Evolutionary conservation across 805 yeast species (phyloP), one percentile per base, ranked within the genome.

Genomic region (Priceomyces castillae): DNA sequence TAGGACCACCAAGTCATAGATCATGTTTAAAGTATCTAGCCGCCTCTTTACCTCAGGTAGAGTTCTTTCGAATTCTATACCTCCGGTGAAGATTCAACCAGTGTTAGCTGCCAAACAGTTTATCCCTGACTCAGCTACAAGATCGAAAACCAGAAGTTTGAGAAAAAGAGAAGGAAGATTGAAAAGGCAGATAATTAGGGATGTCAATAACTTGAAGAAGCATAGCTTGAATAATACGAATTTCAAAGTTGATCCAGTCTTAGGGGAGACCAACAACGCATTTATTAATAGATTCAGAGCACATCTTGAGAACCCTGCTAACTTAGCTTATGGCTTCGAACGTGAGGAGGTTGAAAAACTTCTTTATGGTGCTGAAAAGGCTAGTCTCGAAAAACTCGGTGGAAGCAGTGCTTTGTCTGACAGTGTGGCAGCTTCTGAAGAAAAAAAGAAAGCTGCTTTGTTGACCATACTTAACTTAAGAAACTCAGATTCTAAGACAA

Each of bases 321-420:
- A 79, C 40, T 71, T 86, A 58, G 74, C 85, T 12, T 73, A 74
- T 51, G 82, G 85, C 0, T 81, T 78, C 51, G 71, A 76, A 30
- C 62, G 77, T 39, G 69, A 66, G 26, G 90, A 88, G 56, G 83
- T 88, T 38, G 94, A 89, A 48, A 85, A 80, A 58, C 70, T 90
- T 42, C 56, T 89, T 39, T 83, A 76, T 51, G 94, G 96, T 31
- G 94, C 90, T 9, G 86, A 84, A 58, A 78, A 80, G 52, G 79
- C 86, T 6, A 69, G 73, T 3, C 56, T 80, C 37, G 66, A 69
- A 40, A 71, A 56, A 47, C 53, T 59, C 33, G 49, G 53, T 10
- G 62, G 57, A 7, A 55, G 51, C 36, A 73, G 71, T 35, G 52
- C 57, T 28, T 50, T 61, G 40, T 46, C 54, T 38, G 67, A 67